phyloP scores from a whole-genome alignment of 805 yeast species.

The Dipodascus geniculatus region DNA sequence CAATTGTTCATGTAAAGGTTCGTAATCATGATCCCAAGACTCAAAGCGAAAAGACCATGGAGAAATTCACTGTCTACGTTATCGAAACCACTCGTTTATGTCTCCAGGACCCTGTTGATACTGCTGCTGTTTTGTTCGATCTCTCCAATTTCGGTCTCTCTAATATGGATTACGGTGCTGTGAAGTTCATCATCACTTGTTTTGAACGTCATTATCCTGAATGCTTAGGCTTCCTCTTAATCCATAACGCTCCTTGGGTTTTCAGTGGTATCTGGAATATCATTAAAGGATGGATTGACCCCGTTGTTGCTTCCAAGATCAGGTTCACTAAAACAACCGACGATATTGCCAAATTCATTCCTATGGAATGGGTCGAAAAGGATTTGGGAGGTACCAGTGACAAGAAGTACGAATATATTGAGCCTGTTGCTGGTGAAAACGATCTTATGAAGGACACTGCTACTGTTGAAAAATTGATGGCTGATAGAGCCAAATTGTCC shows the following conservation, averaged over 20 bases:
- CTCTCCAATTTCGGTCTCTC: slow-evolving; percentile 74
- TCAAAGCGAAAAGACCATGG: slow-evolving; percentile 59
- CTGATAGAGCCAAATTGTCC: slow-evolving; percentile 44
- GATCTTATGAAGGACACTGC: slow-evolving; percentile 33
- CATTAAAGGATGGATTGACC: slow-evolving; percentile 89
- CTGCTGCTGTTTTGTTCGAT: slow-evolving; percentile 78
- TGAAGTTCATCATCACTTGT: slow-evolving; percentile 76
- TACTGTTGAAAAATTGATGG: slow-evolving; percentile 33
- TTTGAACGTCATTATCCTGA: slow-evolving; percentile 98
- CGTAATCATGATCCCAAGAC: slow-evolving; percentile 58
- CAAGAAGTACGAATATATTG: slow-evolving; percentile 45
- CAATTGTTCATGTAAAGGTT: slow-evolving; percentile 73
- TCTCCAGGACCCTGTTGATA: slow-evolving; percentile 63
- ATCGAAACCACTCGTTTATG: slow-evolving; percentile 78
- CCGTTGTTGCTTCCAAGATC: slow-evolving; percentile 88
- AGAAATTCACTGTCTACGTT: slow-evolving; percentile 58
- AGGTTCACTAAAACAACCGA: slow-evolving; percentile 60
- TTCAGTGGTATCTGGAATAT: slow-evolving; percentile 91
- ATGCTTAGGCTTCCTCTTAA: slow-evolving; percentile 68
- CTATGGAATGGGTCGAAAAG: slow-evolving; percentile 47
- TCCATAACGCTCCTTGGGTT: slow-evolving; percentile 95
- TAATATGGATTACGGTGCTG: slow-evolving; percentile 88
- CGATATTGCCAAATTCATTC: slow-evolving; percentile 58
- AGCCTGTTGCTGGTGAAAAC: slow-evolving; percentile 53
- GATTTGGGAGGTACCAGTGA: slow-evolving; percentile 65